Evolutionary conservation across 768 basidiomycete species (phyloP).

Genomic region (Termitomyces sp.): DNA sequence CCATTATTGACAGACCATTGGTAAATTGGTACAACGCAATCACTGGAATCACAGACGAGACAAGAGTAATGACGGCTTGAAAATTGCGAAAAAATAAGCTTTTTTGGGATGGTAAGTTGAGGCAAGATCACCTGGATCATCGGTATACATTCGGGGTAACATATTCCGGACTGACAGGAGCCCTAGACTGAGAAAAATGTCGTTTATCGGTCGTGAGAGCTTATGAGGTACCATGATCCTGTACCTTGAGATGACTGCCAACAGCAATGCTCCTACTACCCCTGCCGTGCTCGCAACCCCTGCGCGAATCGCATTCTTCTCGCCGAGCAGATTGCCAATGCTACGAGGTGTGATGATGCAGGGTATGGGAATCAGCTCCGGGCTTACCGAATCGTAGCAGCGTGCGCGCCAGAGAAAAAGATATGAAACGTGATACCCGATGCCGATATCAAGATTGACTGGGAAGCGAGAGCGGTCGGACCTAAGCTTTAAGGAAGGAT

Average conservation of each 20-base stretch:
- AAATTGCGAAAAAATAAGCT: neutral
- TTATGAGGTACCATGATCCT: neutral
- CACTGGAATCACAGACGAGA: conserved; percentile 64
- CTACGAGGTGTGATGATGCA: neutral
- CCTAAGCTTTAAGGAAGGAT: conserved; percentile 47
- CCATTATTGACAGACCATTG: conserved; percentile 63
- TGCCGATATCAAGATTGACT: conserved; percentile 76
- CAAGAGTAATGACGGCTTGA: conserved; percentile 47
- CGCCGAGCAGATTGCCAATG: conserved; percentile 9
- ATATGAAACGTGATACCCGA: conserved; percentile 75
- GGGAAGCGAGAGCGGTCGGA: conserved; percentile 73
- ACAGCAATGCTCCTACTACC: conserved; percentile 37
- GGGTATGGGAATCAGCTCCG: neutral
- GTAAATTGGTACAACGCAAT: conserved; percentile 79
- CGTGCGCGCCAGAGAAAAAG: conserved; percentile 74
- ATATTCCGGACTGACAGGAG: neutral
- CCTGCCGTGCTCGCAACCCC: conserved; percentile 36
- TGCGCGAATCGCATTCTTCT: conserved; percentile 6
- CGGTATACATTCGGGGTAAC: conserved; percentile 72
- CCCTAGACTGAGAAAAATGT: neutral
- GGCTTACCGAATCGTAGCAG: conserved; percentile 69
- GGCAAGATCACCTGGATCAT: conserved; percentile 42
- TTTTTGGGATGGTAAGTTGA: neutral
- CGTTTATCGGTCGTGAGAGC: neutral
- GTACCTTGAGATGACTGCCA: neutral